A percentile compares a stretch with the other conserved stretches of the same genome.
phyloP scores from a whole-genome alignment of 1,139 yeast genomes.

The Pneumocystis wakefieldiae region DNA sequence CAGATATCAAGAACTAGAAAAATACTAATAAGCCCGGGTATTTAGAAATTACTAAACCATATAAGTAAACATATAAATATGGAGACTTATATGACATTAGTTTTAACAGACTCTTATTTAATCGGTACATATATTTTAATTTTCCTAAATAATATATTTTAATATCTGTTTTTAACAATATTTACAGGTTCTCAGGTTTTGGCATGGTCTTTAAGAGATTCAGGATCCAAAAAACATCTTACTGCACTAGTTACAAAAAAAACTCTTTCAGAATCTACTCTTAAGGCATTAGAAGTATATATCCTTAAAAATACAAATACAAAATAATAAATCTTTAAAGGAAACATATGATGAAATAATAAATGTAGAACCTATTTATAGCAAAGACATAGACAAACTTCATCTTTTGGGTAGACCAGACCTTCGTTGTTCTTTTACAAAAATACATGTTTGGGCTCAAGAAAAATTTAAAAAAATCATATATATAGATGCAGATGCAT shows the following conservation, averaged over 20 bases:
- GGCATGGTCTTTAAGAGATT: conserved; percentile 14
- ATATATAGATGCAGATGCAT: conserved; percentile 70
- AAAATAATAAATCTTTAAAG: conserved; percentile 3
- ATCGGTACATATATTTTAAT: conserved; percentile 11
- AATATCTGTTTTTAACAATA: neutral
- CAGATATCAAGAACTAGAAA: neutral
- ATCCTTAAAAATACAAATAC: neutral
- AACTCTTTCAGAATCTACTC: conserved; percentile 10
- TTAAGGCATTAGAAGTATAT: conserved; percentile 11
- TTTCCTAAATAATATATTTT: neutral
- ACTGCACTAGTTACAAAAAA: conserved; percentile 12
- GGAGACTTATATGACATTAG: conserved; percentile 14
- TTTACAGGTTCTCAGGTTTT: conserved; percentile 14
- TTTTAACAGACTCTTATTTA: conserved; percentile 15
- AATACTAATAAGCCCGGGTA: neutral
- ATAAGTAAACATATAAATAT: neutral
- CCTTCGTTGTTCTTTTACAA: conserved; percentile 53
- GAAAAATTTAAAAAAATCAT: conserved; percentile 45
- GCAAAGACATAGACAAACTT: conserved; percentile 25
- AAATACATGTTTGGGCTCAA: conserved; percentile 57
- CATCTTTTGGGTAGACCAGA: conserved; percentile 55
- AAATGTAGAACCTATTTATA: conserved; percentile 14
- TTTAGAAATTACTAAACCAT: neutral
- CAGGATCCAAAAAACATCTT: conserved; percentile 9
- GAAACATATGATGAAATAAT: conserved; percentile 15